Base-by-base conservation (phyloP, 139 green algal species). In the Chlamydomonas schloesseri region DNA sequence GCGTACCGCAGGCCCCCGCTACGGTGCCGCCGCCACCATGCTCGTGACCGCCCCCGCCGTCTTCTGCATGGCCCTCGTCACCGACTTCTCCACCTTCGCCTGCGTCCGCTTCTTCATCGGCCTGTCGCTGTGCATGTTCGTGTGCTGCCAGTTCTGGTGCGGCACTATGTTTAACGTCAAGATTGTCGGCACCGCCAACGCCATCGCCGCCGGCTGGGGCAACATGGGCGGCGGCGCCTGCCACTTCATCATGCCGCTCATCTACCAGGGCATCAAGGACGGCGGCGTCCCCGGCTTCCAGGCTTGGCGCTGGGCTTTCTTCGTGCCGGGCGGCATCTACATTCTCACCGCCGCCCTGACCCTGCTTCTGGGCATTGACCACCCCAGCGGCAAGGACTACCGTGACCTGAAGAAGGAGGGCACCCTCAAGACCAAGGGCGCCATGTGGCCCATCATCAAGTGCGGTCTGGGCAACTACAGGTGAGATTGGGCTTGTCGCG, bases 101-200 rank as follows among this genome's bases (percentile, higher is more conserved):
- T 75, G 90, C 21, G 88, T 80, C 47, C 93, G 97, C 69, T 87
- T 98, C 50, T 90, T 97, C 89, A 98, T 98, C 76, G 97, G 97
- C 50, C 95, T 95, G 82, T 93, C 87, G 1, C 82, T 92, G 28
- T 89, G 82, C 86, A 86, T 92, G 69, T 99, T 99, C 89, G 96
- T 99, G 33, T 92, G 91, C 69, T 97, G 93, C 92, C 96, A 99
- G 90, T 98, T 97, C 90, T 99, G 97, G 97, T 77, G 77, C 1
- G 87, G 81, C 36, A 84, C 42, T 86, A 98, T 99, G 96, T 99
- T 98, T 93, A 97, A 95, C 71, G 85, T 92, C 28, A 93, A 93
- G 29, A 94, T 99, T 55, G 97, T 99, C 18, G 97, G 97, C 55
- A 93, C 95, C 71, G 96, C 96, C 65, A 99, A 99, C 87, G 96